Conservation (phyloP, 208 protist species). For the Crithidia mellificae region DNA sequence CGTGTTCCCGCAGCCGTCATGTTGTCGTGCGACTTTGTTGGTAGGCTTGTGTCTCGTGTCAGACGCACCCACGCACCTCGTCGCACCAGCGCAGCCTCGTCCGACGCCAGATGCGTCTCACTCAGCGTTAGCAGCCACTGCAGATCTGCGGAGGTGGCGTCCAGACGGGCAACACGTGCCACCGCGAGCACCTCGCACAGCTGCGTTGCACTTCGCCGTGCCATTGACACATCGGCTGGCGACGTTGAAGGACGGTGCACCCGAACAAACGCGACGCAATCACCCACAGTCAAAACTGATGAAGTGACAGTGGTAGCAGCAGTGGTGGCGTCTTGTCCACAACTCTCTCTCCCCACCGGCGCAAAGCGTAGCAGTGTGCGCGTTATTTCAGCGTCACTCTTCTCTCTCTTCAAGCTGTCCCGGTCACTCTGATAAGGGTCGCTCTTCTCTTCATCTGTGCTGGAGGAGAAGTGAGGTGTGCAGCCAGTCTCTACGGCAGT, state of each 20-base stretch:
- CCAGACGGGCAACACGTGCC: constrained; percentile 11
- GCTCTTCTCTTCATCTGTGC: too few species aligned
- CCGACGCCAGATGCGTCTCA: constrained; percentile 26
- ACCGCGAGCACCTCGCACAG: constrained; percentile 26
- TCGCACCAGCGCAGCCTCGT: constrained; percentile 27
- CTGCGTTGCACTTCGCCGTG: neutral
- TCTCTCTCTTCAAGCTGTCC: too few species aligned
- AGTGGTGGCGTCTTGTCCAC: neutral
- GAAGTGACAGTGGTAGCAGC: neutral
- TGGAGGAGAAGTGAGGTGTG: neutral
- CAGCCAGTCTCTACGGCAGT: too few species aligned
- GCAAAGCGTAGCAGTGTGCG: too few species aligned
- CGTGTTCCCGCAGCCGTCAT: neutral
- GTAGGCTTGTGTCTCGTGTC: neutral
- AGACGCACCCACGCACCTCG: constrained; percentile 26
- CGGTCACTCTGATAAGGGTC: too few species aligned
- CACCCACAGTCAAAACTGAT: neutral
- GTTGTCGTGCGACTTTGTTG: neutral
- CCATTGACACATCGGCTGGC: neutral
- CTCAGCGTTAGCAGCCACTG: constrained; percentile 27
- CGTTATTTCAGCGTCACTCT: too few species aligned
- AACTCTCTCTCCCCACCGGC: neutral
- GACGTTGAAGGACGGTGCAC: neutral
- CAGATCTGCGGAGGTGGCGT: constrained; percentile 5
- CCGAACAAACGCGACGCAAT: constrained; percentile 18